Percentiles rank a stretch among this genome's conserved stretches.
These are phyloP conservation scores for Colletotrichum lupini DNA, from an alignment of 2,329 filamentous ascomycete genomes.

Conservation along the genomic window DNA sequence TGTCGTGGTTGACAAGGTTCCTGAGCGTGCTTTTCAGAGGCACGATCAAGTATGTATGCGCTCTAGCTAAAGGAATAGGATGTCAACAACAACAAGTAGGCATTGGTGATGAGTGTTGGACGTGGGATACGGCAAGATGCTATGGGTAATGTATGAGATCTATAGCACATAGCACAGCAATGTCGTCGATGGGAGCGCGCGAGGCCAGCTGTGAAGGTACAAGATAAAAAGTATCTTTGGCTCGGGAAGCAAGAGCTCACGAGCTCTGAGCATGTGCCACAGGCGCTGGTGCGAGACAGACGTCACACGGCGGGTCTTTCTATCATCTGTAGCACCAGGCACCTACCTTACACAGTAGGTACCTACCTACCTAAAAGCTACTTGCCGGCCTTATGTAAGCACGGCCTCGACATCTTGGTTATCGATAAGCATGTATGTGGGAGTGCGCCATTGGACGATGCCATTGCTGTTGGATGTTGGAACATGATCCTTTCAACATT, in stretches of 20 bases:
- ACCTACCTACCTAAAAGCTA: too few relatives aligned
- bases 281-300: slow-evolving; percentile 1
- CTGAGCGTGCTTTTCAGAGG: neutral
- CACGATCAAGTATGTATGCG: neutral
- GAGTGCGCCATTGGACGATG: neutral
- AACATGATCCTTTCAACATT: neutral
- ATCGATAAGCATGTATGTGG: neutral
- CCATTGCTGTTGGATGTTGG: neutral
- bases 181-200: neutral
- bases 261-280: slow-evolving; percentile 35
- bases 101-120: neutral
- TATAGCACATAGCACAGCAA: neutral
- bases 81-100: neutral
- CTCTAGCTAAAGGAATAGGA: neutral
- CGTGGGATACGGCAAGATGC: neutral
- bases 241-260: slow-evolving; percentile 15
- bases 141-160: neutral
- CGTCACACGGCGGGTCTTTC: slow-evolving; percentile 8
- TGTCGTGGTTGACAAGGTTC: neutral
- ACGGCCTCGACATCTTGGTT: neutral
- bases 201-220: neutral
- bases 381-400: too few relatives aligned
- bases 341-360: too few relatives aligned
- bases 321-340: neutral
- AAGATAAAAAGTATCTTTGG: neutral